Base-by-base conservation (phyloP, 257 asterid genomes). In the Penstemon barbatus region DNA sequence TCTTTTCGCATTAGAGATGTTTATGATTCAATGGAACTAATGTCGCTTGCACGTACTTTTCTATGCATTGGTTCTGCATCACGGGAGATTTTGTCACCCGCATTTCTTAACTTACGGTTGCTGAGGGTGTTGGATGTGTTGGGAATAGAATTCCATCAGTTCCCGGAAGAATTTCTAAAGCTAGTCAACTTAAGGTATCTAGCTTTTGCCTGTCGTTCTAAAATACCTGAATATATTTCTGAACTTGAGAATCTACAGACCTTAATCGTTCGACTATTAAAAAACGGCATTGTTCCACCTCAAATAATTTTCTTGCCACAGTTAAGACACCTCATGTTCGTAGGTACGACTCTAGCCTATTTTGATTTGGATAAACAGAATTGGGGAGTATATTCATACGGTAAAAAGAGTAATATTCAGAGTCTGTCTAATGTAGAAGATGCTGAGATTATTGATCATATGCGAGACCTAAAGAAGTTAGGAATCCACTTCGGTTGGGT, bases 171-270 rank as follows among this genome's bases (percentile, higher is more conserved):
- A 3, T 7, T 57, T 6, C 2, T 57, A 10, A 12, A 36, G 42
- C 62, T 57, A 7, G 62, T 57, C 62, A 57, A 57, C 62, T 3
- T 57, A n/a, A 57, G 62, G 39, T 36, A 33, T 43, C 13, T 57
- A 57, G 43, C 41, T 36, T 10, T 25, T 25, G 33, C 33, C 33
- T 25, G 33, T 25, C 2, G 33, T 2, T 25, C 1, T 25, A 2
- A 25, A 0, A 0, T 25, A 25, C 33, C 33, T 25, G 33, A 0
- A 25, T 25, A 25, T 25, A 25, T 36, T 40, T 8, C 44, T 41
- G 10, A 7, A 5, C 42, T 57, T 36, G 8, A 5, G 42, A 57
- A 57, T 57, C 41, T 57, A 36, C 62, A 57, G 5, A 57, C 44
- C 11, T n/a, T 57, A 10, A 57, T 57, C 10, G 5, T 56, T 10